Conservation (phyloP, 1,139 yeast genomes). For the Debaryomyces psychrophilus region DNA sequence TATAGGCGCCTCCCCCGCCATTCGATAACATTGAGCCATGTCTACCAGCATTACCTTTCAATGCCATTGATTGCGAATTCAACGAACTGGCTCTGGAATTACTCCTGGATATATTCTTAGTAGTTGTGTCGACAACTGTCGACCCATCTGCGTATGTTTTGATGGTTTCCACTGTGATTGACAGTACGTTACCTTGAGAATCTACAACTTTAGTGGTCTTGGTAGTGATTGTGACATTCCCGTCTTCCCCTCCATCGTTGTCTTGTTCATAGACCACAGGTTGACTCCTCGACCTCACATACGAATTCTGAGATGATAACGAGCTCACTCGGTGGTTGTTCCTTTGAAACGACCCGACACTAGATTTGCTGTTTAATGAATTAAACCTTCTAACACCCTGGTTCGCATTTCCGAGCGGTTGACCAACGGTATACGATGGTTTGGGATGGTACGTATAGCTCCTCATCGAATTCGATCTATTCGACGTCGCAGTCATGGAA, state of each 20-base stretch:
- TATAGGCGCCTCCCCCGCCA: constrained; percentile 22
- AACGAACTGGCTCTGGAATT: constrained; percentile 41
- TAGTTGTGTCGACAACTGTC: constrained; percentile 48
- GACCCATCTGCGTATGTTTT: constrained; percentile 50
- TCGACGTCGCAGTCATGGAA: constrained; percentile 19
- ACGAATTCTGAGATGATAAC: constrained; percentile 1
- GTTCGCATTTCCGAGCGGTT: constrained; percentile 12
- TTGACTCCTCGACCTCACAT: constrained; percentile 2
- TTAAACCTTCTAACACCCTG: constrained; percentile 5
- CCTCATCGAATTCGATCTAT: constrained; percentile 36
- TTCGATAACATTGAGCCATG: constrained; percentile 21
- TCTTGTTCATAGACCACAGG: constrained; percentile 8
- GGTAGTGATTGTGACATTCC: constrained; percentile 39
- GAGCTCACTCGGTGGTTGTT: constrained; percentile 6
- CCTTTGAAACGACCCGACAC: constrained; percentile 3
- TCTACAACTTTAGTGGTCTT: constrained; percentile 51
- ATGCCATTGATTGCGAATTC: constrained; percentile 17
- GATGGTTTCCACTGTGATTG: constrained; percentile 48
- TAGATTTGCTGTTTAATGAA: constrained; percentile 9
- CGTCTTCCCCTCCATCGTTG: constrained; percentile 22
- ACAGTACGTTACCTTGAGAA: constrained; percentile 43
- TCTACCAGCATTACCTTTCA: constrained; percentile 24
- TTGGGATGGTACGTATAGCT: constrained; percentile 46
- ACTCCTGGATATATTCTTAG: constrained; percentile 44
- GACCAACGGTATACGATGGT: constrained; percentile 43